Evolutionary conservation across 176 grass and related monocot genomes (phyloP).

Genomic region (Avena insularis): DNA sequence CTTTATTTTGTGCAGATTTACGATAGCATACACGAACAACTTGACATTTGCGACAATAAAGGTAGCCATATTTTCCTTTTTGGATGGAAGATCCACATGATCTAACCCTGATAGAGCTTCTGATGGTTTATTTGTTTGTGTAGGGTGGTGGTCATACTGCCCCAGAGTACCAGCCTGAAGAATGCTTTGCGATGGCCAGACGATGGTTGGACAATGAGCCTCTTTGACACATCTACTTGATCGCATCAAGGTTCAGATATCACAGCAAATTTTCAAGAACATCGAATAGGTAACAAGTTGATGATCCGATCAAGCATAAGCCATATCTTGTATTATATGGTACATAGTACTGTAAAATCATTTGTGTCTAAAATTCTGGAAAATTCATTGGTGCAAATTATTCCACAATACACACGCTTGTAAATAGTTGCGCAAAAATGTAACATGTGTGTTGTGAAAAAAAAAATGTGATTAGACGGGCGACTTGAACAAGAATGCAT

Average conservation of each 20-base stretch:
- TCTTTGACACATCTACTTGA: slow-evolving; percentile 6
- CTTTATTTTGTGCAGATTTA: slow-evolving; percentile 26
- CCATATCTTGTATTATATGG: too few species aligned
- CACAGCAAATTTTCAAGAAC: not conserved
- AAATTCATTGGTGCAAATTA: too few species aligned
- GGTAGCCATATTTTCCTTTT: slow-evolving; percentile 17
- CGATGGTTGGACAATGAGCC: slow-evolving; percentile 44
- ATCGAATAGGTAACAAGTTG: not conserved
- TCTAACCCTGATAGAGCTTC: too few species aligned
- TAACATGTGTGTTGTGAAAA: too few species aligned
- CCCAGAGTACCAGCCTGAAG: slow-evolving; percentile 51
- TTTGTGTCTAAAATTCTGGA: too few species aligned
- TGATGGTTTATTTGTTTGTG: not conserved
- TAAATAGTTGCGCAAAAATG: too few species aligned
- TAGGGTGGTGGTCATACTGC: slow-evolving; percentile 55
- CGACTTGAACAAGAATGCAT: too few species aligned
- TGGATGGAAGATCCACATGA: not conserved
- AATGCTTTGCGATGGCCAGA: slow-evolving; percentile 43
- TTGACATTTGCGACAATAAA: slow-evolving; percentile 61
- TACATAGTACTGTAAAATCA: too few species aligned
- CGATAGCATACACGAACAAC: slow-evolving; percentile 46
- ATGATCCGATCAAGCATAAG: not conserved
- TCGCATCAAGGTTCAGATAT: not conserved
- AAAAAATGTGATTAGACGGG: too few species aligned
- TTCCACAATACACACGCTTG: too few species aligned